Base-by-base conservation (phyloP, 257 asterid genomes). In the Solanum bulbocastanum region DNA sequence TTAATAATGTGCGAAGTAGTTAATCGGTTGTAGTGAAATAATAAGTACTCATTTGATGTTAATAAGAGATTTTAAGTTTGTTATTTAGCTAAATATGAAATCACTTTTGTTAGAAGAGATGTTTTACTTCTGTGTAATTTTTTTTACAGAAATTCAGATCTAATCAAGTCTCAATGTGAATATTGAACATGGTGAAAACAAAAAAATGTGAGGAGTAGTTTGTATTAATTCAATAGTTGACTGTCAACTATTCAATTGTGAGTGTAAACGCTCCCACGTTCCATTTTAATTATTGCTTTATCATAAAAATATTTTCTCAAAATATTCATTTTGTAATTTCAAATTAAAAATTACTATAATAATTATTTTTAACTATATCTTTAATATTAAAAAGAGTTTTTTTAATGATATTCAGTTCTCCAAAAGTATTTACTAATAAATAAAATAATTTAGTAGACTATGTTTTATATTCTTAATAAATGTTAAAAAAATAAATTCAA, bases 141-240 rank as follows among this genome's bases (percentile, higher is more conserved):
- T 42, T 49, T 5, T 6, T 27, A 75, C 0, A 9, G 8, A 2
- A n/a, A 25, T 11, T 13, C 20, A 23, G 1, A n/a, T n/a, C 5
- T 62, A n/a, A 62, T 62, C 33, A 4, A n/a, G 25, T n/a, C 3
- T 62, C 3, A 62, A n/a, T 62, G 12, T 62, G 3, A 4, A n/a
- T 23, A 23, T 0, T 10, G 8, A 4, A 23, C 2, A 11, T 4
- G 56, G 56, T 18, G 1, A 23, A n/a, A 23, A 75, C 11, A 0
- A 69, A 6, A 6, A 3, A 14, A 39, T n/a, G 6, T 11, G 16
- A 22, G 20, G 20, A 49, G 60, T 15, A 49, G 22, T 49, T 49
- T 49, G 58, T 49, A 15, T 49, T 49, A 49, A 15, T 49, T 15
- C 60, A 49, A 15, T 49, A 49, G 60, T 15, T 49, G 60, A 37